These are phyloP conservation scores for Arctium minus DNA, from an alignment of 129 eudicot species.

Conservation along the genomic window DNA sequence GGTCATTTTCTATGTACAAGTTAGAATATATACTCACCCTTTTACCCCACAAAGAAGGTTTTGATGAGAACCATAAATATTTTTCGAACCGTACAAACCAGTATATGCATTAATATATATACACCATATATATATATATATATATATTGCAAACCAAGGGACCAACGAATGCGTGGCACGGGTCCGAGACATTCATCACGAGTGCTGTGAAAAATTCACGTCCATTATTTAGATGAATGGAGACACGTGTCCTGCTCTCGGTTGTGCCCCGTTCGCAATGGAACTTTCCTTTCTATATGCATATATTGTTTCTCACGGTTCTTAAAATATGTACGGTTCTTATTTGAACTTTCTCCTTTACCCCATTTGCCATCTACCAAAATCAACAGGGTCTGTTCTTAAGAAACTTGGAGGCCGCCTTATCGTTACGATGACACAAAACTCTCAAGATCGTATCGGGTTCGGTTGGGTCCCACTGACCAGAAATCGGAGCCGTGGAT, in stretches of 20 bases:
- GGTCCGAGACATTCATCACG: too few species aligned
- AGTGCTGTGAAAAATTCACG: too few species aligned
- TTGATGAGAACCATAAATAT: background rate
- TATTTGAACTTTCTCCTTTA: background rate
- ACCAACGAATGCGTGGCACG: too few species aligned
- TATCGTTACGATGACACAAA: conserved; percentile 52
- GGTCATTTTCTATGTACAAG: background rate
- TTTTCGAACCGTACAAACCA: background rate
- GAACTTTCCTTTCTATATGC: too few species aligned
- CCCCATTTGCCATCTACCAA: background rate
- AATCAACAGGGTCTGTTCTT: conserved; percentile 22
- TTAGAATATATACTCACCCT: background rate
- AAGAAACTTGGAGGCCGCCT: conserved; percentile 53
- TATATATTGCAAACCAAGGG: background rate
- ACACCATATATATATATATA: background rate
- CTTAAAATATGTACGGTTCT: background rate
- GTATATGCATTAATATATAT: background rate
- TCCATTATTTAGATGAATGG: too few species aligned
- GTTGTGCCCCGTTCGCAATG: too few species aligned
- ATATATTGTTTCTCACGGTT: background rate
- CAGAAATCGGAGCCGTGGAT: conserved; percentile 40
- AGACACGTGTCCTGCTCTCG: too few species aligned
- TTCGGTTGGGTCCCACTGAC: conserved; percentile 47
- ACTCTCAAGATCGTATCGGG: conserved; percentile 59
- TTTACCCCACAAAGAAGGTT: background rate